These are phyloP conservation scores for Bertia moriformis DNA, from an alignment of 2,329 filamentous ascomycete genomes.

Conservation along the genomic window DNA sequence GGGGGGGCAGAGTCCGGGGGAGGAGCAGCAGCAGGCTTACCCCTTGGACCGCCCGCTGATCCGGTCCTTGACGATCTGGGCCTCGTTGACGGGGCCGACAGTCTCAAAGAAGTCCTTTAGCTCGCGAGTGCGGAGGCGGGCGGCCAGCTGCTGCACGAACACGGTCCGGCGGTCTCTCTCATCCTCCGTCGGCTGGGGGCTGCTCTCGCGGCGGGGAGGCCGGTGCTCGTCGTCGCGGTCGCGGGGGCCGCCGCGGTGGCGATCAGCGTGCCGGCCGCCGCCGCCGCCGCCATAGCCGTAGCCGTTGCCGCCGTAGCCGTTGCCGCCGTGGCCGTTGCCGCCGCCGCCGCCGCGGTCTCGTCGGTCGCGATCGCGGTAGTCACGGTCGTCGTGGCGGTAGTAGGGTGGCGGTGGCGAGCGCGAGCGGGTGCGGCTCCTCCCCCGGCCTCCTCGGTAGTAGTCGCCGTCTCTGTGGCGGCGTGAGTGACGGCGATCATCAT, in stretches of 20 bases:
- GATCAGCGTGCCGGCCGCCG: conserved; percentile 28
- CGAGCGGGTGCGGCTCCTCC: conserved; percentile 59
- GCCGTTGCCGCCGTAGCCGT: conserved; percentile 20
- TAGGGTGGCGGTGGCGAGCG: too few species aligned
- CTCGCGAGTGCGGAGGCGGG: conserved; percentile 80
- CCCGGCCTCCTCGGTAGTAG: conserved; percentile 48
- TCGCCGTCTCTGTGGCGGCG: conserved; percentile 63
- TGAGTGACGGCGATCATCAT: conserved; percentile 60
- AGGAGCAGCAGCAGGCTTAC: conserved; percentile 35
- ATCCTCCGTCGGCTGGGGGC: conserved; percentile 75
- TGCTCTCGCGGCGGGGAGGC: conserved; percentile 29
- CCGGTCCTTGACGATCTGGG: conserved; percentile 95
- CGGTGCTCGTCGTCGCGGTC: conserved; percentile 32
- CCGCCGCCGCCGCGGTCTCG: conserved; percentile 23
- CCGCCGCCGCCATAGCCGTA: conserved; percentile 34
- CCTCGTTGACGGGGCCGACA: conserved; percentile 85
- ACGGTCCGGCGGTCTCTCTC: conserved; percentile 93
- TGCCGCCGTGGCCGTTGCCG: conserved; percentile 37
- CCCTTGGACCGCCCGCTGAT: conserved; percentile 95
- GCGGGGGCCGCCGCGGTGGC: conserved; percentile 37
- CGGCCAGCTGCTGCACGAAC: conserved; percentile 95
- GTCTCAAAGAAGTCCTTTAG: conserved; percentile 91
- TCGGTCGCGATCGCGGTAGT: conserved; percentile 28
- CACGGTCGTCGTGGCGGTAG: conserved; percentile 26
- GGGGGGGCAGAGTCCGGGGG: conserved; percentile 1